Evolutionary conservation across 2,329 filamentous ascomycete genomes (phyloP).

Genomic region (Aphanoascus verrucosus): DNA sequence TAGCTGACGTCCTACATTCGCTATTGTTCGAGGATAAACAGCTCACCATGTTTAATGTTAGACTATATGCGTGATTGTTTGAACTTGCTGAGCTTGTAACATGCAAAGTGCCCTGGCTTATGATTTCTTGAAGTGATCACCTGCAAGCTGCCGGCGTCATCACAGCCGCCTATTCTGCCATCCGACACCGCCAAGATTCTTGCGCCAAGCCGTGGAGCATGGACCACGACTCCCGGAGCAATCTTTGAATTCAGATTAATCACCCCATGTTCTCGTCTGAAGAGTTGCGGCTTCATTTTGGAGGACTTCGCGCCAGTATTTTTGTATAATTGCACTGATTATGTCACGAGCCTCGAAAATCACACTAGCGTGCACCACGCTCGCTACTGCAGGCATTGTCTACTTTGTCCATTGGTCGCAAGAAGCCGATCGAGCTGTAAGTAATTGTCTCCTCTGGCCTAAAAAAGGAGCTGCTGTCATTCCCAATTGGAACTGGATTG

Average conservation of each 20-base stretch:
- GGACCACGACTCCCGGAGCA: not conserved
- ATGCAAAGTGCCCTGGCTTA: conserved; percentile 8
- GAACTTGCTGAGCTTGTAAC: no score
- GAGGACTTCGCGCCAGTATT: not conserved
- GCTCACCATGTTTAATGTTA: not conserved
- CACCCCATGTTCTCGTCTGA: not conserved
- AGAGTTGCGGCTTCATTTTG: no score
- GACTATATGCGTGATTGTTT: no score
- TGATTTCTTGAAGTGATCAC: not conserved
- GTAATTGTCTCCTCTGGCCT: conserved; percentile 23
- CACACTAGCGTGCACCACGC: conserved; percentile 66
- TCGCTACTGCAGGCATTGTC: conserved; percentile 66
- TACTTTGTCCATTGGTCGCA: conserved; percentile 84
- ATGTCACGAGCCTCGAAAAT: conserved; percentile 91
- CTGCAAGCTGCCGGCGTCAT: not conserved
- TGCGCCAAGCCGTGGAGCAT: not conserved
- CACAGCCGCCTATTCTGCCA: not conserved
- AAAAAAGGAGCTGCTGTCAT: not conserved
- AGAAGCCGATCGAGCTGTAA: conserved; percentile 67
- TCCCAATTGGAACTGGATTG: not conserved
- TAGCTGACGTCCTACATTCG: not conserved
- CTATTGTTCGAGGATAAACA: not conserved
- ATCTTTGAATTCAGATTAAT: not conserved
- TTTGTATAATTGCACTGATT: not conserved
- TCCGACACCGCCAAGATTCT: not conserved